Conservation (phyloP, 2,329 filamentous ascomycete species). For the Penicillium olsonii region DNA sequence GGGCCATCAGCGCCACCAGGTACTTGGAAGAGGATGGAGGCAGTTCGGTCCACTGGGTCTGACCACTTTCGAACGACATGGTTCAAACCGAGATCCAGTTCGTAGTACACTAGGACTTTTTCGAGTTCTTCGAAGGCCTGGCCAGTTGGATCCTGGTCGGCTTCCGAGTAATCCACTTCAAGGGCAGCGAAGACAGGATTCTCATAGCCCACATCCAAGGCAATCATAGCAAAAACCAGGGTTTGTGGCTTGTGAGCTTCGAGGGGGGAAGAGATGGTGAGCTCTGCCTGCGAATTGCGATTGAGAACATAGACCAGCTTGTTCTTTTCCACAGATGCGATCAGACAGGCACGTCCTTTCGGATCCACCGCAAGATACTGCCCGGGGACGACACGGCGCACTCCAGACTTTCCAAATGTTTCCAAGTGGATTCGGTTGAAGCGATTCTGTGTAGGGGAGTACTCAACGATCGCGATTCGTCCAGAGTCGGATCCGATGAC, state of each 20-base stretch:
- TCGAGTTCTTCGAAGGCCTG: slow-evolving; percentile 79
- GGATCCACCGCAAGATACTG: slow-evolving; percentile 96
- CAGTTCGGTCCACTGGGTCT: slow-evolving; percentile 85
- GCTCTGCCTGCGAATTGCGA: slow-evolving; percentile 87
- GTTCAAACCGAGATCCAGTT: slow-evolving; percentile 93
- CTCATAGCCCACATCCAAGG: slow-evolving; percentile 92
- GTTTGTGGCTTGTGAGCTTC: slow-evolving; percentile 95
- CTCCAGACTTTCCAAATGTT: slow-evolving; percentile 96
- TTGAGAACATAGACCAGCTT: slow-evolving; percentile 99
- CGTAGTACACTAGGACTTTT: slow-evolving; percentile 94
- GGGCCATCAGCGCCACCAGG: slow-evolving; percentile 92
- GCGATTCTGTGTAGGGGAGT: slow-evolving; percentile 78
- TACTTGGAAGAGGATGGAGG: slow-evolving; percentile 90
- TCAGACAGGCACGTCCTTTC: slow-evolving; percentile 90
- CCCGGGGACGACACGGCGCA: slow-evolving; percentile 89
- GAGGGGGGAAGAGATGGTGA: slow-evolving; percentile 94
- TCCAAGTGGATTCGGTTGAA: slow-evolving; percentile 91
- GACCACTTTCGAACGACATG: slow-evolving; percentile 97
- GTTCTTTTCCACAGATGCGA: slow-evolving; percentile 96
- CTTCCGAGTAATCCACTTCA: slow-evolving; percentile 89
- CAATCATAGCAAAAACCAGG: slow-evolving; percentile 82
- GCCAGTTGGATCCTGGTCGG: slow-evolving; percentile 86
- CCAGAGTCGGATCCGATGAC: slow-evolving; percentile 95
- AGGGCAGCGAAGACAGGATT: slow-evolving; percentile 95
- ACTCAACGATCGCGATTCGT: slow-evolving; percentile 91